Conservation (phyloP, 768 basidiomycete species). For the Cystofilobasidium macerans region DNA sequence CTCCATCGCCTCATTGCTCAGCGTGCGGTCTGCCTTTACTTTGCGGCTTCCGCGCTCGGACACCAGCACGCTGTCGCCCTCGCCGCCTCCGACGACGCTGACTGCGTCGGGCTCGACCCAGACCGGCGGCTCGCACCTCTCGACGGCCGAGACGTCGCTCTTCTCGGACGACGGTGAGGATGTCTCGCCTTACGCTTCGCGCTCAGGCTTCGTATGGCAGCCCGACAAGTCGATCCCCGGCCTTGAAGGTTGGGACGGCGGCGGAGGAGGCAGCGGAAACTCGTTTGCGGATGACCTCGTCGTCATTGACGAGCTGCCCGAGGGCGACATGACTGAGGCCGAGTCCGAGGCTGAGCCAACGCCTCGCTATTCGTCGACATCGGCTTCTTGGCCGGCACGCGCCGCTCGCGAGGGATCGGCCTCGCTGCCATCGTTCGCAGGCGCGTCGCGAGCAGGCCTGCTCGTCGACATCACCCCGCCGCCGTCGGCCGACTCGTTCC, state of each 20-base stretch:
- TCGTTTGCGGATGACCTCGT: constrained; percentile 12
- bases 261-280: not conserved
- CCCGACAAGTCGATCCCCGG: not conserved
- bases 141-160: constrained; percentile 4
- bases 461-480: not conserved
- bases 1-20: no score
- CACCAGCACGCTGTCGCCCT: not conserved
- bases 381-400: not conserved
- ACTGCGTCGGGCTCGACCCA: not conserved
- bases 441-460: not conserved
- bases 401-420: not conserved
- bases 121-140: constrained; percentile 2
- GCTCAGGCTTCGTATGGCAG: not conserved
- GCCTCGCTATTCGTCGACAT: not conserved
- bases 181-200: not conserved
- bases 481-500: not conserved
- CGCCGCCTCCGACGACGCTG: not conserved
- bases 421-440: not conserved
- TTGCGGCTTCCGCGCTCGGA: no score
- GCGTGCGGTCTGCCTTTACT: no score
- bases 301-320: constrained; percentile 16
- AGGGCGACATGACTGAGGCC: not conserved
- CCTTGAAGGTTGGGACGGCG: not conserved
- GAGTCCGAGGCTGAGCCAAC: not conserved
- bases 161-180: not conserved